Evolutionary conservation across 176 grass and related monocot species (phyloP), one percentile per base, ranked within the genome.

Genomic region (Oryza longistaminata): DNA sequence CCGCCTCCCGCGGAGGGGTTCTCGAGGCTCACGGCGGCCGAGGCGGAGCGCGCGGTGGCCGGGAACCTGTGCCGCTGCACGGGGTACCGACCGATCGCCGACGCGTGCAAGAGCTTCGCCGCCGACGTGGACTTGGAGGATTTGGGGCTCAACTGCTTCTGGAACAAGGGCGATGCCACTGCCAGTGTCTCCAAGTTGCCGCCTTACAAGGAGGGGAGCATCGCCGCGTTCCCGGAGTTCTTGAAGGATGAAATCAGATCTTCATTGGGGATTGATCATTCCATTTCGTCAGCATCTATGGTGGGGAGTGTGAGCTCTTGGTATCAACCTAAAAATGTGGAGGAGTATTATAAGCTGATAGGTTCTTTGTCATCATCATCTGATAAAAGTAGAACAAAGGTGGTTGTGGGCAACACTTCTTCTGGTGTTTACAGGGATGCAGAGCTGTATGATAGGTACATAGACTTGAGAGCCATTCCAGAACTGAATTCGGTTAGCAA

Each of bases 31-130:
- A 93, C 88, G 33, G 81, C 25, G 16, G 85, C 73, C 21, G 85
- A 95, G 87, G 92, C 85, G 37, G 89, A 95, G 89, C 83, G 82
- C 24, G 91, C 92, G 43, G 90, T 98, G 21, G 79, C 80, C 6
- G 93, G 95, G 1, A 98, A 98, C 87, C 85, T 98, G 31, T 98
- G 95, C 79, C 90, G 95, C 43, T 98, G 95, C 81, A 98, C 95
- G 10, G 95, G 95, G 11, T 98, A 98, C 80, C 85, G 95, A n/a
- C 91, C 95, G 8, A 90, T 98, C 60, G 75, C 88, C 53, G 95
- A 98, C 87, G 90, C 85, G 26, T 95, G 93, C 82, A 98, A 93
- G 93, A 98, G 95, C 85, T 98, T 98, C 71, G 95, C 93, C 40
- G 87, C 88, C 7, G 95, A 98, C 78, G 92, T 95, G 68, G 95